Evolutionary conservation across 2,329 filamentous ascomycete species (phyloP).

Genomic region (Xylariales sp.): DNA sequence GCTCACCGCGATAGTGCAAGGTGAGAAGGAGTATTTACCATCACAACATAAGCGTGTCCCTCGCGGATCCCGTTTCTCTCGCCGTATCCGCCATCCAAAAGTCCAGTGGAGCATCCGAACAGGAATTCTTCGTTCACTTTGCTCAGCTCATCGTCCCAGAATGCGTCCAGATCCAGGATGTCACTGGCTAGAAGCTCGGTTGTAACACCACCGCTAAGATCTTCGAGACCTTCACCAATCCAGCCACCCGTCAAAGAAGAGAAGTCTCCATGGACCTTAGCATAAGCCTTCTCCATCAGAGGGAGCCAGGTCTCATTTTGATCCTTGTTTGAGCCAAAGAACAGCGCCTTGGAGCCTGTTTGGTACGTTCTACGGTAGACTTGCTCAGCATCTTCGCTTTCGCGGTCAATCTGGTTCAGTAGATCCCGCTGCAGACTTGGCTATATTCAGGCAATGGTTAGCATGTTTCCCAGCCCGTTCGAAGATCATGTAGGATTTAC

Average conservation of each 20-base stretch:
- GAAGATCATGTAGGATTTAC: not conserved
- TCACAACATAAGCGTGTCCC: constrained; percentile 56
- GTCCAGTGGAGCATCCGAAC: constrained; percentile 64
- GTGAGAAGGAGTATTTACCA: constrained; percentile 22
- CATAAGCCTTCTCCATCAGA: constrained; percentile 76
- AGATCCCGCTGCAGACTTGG: constrained; percentile 69
- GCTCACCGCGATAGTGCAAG: not conserved
- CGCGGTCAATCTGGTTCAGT: constrained; percentile 70
- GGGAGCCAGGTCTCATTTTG: constrained; percentile 81
- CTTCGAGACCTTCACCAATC: constrained; percentile 56
- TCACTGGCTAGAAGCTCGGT: constrained; percentile 64
- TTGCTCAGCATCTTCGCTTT: constrained; percentile 65
- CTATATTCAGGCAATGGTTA: not conserved
- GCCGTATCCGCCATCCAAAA: constrained; percentile 59
- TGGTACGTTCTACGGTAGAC: constrained; percentile 69
- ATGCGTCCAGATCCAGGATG: constrained; percentile 72
- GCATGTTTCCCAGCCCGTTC: not conserved
- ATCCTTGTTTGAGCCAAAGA: constrained; percentile 71
- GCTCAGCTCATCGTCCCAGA: constrained; percentile 78
- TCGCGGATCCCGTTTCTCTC: constrained; percentile 54
- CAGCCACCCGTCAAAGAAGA: constrained; percentile 66
- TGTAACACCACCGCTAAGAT: constrained; percentile 65
- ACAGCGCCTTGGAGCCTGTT: constrained; percentile 70
- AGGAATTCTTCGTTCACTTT: constrained; percentile 77
- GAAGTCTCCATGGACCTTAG: constrained; percentile 78